These are phyloP conservation scores for Cornus controversa DNA, from an alignment of 148 eudicot genomes.

Conservation along the genomic window DNA sequence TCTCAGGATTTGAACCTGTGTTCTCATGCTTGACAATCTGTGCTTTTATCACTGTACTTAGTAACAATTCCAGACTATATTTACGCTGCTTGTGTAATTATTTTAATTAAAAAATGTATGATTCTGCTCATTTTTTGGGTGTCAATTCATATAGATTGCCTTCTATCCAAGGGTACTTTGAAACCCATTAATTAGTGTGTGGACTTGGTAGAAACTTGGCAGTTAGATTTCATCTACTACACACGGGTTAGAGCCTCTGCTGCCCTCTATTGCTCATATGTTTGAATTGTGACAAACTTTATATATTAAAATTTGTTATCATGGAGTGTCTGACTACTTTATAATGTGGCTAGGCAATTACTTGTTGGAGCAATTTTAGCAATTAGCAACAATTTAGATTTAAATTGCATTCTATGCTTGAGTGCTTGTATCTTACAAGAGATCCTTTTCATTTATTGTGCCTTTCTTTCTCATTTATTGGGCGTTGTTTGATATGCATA, in stretches of 20 bases:
- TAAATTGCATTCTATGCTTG: constrained; percentile 1
- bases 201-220: neutral
- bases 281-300: neutral
- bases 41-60: no score
- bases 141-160: neutral
- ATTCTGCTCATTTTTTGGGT: neutral
- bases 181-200: neutral
- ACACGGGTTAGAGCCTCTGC: neutral
- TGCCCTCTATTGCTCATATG: neutral
- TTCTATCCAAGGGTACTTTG: neutral
- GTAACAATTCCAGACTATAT: no score
- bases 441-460: no score
- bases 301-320: neutral
- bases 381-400: neutral
- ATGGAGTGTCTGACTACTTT: neutral
- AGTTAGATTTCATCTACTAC: neutral
- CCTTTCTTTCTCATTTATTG: neutral
- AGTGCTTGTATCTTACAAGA: neutral
- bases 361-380: neutral
- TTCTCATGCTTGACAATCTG: no score
- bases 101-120: neutral
- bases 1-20: no score
- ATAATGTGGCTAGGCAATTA: neutral
- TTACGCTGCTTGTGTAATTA: no score
- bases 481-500: neutral